These are phyloP conservation scores for Fusarium sp. DNA, from an alignment of 2,329 filamentous ascomycete species.

Conservation along the genomic window DNA sequence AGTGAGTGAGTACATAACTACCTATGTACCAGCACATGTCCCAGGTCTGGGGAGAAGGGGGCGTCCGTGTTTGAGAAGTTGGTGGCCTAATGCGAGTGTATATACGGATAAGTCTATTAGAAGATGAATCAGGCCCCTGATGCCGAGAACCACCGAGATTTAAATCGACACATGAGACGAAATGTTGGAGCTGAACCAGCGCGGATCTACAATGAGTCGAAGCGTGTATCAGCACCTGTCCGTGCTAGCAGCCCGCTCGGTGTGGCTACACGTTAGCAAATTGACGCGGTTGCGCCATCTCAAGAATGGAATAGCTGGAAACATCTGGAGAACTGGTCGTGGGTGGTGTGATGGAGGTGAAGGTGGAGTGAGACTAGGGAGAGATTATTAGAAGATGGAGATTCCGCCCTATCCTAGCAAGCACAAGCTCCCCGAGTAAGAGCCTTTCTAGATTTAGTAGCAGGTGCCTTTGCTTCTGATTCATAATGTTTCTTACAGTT, in stretches of 20 bases:
- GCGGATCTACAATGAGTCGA: slow-evolving; percentile 40
- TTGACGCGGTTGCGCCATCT: slow-evolving; percentile 19
- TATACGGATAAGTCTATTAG: neutral
- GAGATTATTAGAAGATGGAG: slow-evolving; percentile 26
- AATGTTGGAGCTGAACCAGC: slow-evolving; percentile 33
- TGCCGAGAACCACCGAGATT: slow-evolving; percentile 23
- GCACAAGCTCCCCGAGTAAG: neutral
- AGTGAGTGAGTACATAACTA: neutral
- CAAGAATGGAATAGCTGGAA: slow-evolving; percentile 18
- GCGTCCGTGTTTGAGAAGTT: slow-evolving; percentile 33
- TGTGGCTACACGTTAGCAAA: slow-evolving; percentile 10
- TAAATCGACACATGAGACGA: slow-evolving; percentile 39
- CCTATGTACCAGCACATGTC: neutral
- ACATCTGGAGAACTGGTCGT: slow-evolving; percentile 26
- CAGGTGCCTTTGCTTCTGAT: neutral
- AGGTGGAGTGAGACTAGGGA: no score
- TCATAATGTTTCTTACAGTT: neutral
- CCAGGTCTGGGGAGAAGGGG: slow-evolving; percentile 11
- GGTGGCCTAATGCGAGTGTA: slow-evolving; percentile 19
- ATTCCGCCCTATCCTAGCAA: slow-evolving; percentile 2
- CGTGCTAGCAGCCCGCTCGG: slow-evolving; percentile 20
- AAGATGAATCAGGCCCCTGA: slow-evolving; percentile 21
- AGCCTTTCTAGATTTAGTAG: neutral
- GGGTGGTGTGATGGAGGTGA: neutral
- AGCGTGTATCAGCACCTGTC: slow-evolving; percentile 36